Evolutionary conservation across 768 basidiomycete species (phyloP).

Genomic region (Podaxis pistillaris): DNA sequence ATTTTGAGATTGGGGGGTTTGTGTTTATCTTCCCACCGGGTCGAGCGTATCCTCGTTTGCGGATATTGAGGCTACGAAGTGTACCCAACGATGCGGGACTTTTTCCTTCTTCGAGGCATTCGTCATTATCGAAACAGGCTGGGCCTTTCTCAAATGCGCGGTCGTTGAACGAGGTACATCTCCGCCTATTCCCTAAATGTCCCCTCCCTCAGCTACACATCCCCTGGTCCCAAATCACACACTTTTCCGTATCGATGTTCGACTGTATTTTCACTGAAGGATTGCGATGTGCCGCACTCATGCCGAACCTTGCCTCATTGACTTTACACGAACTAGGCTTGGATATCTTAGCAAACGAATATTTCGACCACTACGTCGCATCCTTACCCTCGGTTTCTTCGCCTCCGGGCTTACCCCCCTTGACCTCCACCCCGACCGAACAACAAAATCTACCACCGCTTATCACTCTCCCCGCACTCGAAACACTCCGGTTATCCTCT

Average conservation of each 20-base stretch:
- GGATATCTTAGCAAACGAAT: neutral
- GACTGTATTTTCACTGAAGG: neutral
- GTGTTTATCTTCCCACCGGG: neutral
- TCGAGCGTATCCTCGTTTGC: neutral
- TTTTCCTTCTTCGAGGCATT: no score
- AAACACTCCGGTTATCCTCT: neutral
- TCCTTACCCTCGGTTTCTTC: neutral
- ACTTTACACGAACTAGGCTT: neutral
- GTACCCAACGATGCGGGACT: no score
- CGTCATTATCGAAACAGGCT: neutral
- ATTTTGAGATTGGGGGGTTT: neutral
- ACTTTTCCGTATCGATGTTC: neutral
- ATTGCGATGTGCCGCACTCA: neutral
- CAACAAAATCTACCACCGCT: no score
- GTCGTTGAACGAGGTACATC: neutral
- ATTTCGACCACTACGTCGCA: neutral
- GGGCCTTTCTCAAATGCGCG: neutral
- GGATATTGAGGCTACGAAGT: neutral
- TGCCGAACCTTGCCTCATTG: neutral
- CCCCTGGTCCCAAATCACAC: constrained; percentile 1
- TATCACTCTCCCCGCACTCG: neutral
- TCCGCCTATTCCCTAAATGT: neutral
- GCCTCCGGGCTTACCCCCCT: no score
- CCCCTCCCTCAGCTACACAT: neutral
- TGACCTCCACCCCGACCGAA: no score